Conservation (phyloP, 1,284 basidiomycete species). For the Boletus nobilissimus region DNA sequence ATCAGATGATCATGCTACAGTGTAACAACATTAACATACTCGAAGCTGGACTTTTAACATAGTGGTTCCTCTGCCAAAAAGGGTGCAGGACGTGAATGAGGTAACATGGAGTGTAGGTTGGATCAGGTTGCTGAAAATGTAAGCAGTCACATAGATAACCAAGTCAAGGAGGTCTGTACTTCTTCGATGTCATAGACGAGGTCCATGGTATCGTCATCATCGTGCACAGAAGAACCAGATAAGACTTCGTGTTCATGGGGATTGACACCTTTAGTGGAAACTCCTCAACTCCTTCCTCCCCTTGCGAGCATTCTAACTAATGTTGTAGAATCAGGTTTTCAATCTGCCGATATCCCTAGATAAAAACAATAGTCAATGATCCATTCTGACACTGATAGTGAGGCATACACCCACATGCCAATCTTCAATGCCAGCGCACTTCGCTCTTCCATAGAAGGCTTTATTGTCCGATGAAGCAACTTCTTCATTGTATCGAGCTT, state of each 20-base stretch:
- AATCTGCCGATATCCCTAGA: conserved; percentile 81
- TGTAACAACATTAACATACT: too few relatives aligned
- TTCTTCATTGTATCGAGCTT: conserved; percentile 79
- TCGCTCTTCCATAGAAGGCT: conserved; percentile 82
- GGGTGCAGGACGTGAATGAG: too few relatives aligned
- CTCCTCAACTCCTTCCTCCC: conserved; percentile 60
- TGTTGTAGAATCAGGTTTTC: conserved; percentile 87
- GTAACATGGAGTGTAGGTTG: too few relatives aligned
- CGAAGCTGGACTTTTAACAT: too few relatives aligned
- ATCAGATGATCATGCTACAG: too few relatives aligned
- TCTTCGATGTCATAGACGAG: conserved; percentile 48
- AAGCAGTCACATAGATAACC: too few relatives aligned
- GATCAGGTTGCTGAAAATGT: too few relatives aligned
- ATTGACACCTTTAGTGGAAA: conserved; percentile 54
- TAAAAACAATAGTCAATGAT: conserved; percentile 30
- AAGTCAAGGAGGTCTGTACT: too few relatives aligned
- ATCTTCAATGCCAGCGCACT: conserved; percentile 75
- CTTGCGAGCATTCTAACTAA: conserved; percentile 77
- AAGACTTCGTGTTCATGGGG: conserved; percentile 61
- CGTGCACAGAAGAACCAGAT: conserved; percentile 59
- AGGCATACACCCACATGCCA: conserved; percentile 64
- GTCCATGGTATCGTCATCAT: conserved; percentile 57
- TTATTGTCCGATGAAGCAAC: conserved; percentile 71
- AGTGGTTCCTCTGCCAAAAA: too few relatives aligned
- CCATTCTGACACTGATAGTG: neutral